Conservation (phyloP, 176 grass and related monocot species). For the Ananas comosus region DNA sequence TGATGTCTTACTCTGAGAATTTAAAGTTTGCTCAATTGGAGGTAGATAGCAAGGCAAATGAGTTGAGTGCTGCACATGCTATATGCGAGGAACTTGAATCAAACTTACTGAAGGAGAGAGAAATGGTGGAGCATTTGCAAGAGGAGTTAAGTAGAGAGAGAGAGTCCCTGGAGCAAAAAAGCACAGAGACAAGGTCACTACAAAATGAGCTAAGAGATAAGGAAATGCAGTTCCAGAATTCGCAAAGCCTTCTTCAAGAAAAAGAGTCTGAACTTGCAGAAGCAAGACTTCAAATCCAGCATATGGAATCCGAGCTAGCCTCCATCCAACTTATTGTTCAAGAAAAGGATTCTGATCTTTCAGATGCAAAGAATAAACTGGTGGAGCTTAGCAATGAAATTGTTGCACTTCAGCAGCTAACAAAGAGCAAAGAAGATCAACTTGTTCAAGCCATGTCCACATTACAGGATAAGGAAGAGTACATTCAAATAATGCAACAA, state of each 20-base stretch:
- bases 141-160: conserved; percentile 53
- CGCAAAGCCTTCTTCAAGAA: conserved; percentile 45
- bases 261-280: conserved; percentile 67
- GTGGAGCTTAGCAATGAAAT: conserved; percentile 38
- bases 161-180: conserved; percentile 52
- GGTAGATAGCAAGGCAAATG: conserved; percentile 36
- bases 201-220: conserved; percentile 51
- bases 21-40: conserved; percentile 53
- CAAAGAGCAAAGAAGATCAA: conserved; percentile 43
- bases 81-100: conserved; percentile 46
- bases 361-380: conserved; percentile 33
- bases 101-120: conserved; percentile 33
- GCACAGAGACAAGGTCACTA: conserved; percentile 43
- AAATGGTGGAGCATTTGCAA: conserved; percentile 47
- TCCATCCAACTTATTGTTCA: conserved; percentile 39
- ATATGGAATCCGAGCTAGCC: conserved; percentile 60
- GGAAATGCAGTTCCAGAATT: conserved; percentile 38
- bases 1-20: conserved; percentile 51
- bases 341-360: conserved; percentile 63
- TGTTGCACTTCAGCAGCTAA: conserved; percentile 33
- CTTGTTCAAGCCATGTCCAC: conserved; percentile 37
- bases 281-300: conserved; percentile 58
- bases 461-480: conserved; percentile 43
- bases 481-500: conserved; percentile 29
- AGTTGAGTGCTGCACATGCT: conserved; percentile 34